phyloP scores from a whole-genome alignment of 257 asterid genomes.

The Rehmannia glutinosa region DNA sequence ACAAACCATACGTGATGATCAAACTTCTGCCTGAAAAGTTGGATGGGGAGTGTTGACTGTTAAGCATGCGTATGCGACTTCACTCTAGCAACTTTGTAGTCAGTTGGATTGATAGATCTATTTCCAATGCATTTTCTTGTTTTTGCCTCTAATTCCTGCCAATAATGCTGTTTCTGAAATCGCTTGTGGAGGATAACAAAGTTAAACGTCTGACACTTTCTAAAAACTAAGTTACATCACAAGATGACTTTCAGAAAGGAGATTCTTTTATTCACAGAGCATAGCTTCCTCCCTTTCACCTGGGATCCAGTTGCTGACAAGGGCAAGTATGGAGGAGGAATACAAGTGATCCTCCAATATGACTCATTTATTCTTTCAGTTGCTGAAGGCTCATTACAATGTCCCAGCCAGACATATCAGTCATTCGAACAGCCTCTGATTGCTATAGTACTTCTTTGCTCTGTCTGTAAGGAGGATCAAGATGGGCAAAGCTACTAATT shows the following conservation, averaged over 20 bases:
- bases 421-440: too few relatives aligned
- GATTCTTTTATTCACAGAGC: not conserved
- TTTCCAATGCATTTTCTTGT: not conserved
- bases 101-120: conserved; percentile 1
- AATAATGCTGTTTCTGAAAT: not conserved
- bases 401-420: too few relatives aligned
- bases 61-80: not conserved
- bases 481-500: not conserved
- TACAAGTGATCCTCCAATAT: not conserved
- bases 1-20: not conserved
- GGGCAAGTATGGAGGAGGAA: too few relatives aligned
- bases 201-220: not conserved
- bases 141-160: not conserved
- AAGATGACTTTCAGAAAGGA: not conserved
- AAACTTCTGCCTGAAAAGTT: not conserved
- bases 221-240: not conserved
- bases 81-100: not conserved
- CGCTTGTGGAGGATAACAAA: not conserved
- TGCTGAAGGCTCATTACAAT: not conserved
- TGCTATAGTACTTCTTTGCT: too few relatives aligned
- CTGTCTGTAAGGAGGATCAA: not conserved
- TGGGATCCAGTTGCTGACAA: not conserved
- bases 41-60: not conserved
- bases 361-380: not conserved
- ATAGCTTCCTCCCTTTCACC: not conserved